Conservation (phyloP, 2,329 filamentous ascomycete species). For the Neophaeococcomyces aloes region DNA sequence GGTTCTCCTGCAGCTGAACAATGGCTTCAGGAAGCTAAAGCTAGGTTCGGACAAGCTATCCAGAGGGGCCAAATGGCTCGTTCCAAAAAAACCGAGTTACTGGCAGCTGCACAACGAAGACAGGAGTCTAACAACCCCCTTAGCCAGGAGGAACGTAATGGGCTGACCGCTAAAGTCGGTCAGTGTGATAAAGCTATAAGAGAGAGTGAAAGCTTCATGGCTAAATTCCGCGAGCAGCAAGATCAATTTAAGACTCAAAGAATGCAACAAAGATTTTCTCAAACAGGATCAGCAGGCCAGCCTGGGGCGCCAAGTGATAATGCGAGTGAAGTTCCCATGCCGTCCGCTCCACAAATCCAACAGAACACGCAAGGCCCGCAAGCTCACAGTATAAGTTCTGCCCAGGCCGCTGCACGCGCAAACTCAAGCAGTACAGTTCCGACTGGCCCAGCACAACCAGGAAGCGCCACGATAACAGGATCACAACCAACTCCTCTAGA, state of each 20-base stretch:
- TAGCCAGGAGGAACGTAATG: slow-evolving; percentile 33
- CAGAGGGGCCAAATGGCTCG: slow-evolving; percentile 40
- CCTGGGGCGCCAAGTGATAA: slow-evolving; percentile 10
- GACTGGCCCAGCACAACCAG: slow-evolving; percentile 11
- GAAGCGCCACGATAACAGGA: slow-evolving; percentile 13
- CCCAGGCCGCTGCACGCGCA: slow-evolving; percentile 28
- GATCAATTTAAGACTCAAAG: slow-evolving; percentile 31
- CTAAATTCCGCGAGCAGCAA: slow-evolving; percentile 40
- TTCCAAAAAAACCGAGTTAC: slow-evolving; percentile 33
- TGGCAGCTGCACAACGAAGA: slow-evolving; percentile 30
- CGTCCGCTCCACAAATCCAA: slow-evolving; percentile 11
- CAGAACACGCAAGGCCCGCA: slow-evolving; percentile 18
- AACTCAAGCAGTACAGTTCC: slow-evolving; percentile 24
- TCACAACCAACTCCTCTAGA: slow-evolving; percentile 36
- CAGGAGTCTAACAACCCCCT: slow-evolving; percentile 29
- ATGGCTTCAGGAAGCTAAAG: slow-evolving; percentile 38
- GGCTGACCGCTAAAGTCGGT: slow-evolving; percentile 26
- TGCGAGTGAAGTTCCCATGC: slow-evolving; percentile 6
- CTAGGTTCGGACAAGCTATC: slow-evolving; percentile 38
- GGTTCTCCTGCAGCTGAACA: slow-evolving; percentile 30
- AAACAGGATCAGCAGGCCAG: slow-evolving; percentile 11
- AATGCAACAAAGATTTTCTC: slow-evolving; percentile 5
- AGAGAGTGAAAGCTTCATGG: slow-evolving; percentile 37
- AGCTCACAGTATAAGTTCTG: slow-evolving; percentile 39
- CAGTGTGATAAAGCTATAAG: slow-evolving; percentile 21